Evolutionary conservation across 1,284 basidiomycete genomes (phyloP), one percentile per base, ranked within the genome.

Genomic region (Clitocybe nebularis): DNA sequence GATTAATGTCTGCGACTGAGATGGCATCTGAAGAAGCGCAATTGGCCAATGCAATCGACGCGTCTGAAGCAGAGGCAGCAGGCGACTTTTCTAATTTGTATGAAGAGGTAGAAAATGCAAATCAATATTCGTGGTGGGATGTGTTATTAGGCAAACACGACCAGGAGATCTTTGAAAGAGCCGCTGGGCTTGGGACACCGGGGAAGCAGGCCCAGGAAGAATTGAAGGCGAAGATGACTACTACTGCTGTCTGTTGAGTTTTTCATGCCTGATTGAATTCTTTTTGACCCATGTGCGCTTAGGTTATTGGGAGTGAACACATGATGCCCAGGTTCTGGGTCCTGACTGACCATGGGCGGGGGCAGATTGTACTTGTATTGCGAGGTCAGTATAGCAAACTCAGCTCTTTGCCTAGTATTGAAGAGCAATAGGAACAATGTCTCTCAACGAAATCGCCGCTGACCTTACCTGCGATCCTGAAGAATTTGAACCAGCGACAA

Each of bases 291-390:
- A 41, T 54, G 52, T 30, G 63, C 56, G 37, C 57, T 57, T 71
- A 75, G 37, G 72, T 81, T 24, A 71, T 82, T 23, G 83, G 84
- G n/a, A 67, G 74, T 37, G 80, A 84, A 51, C 74, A 76, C 45
- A 71, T 80, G 48, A 83, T 89, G 79, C 87, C 86, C 1, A 71
- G 86, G 30, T 89, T 84, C 59, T 89, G 86, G 85, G 81, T 89
- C 1, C 68, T 89, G 22, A 85, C 84, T 0, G 86, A 89, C 57
- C 82, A 89, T 57, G 71, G 71, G 23, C 70, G 87, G 29, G 66
- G 64, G 7, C 81, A 89, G 57, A 74, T 89, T 36, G 83, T 89
- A 1, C 73, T 89, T 26, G 83, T 89, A 25, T 67, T 89, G 29
- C 69, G 85, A 59, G 84, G 78, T 75, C 26, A 21, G 47, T n/a